Base-by-base conservation (phyloP, 2,329 filamentous ascomycete genomes). In the Xylaria sp. region DNA sequence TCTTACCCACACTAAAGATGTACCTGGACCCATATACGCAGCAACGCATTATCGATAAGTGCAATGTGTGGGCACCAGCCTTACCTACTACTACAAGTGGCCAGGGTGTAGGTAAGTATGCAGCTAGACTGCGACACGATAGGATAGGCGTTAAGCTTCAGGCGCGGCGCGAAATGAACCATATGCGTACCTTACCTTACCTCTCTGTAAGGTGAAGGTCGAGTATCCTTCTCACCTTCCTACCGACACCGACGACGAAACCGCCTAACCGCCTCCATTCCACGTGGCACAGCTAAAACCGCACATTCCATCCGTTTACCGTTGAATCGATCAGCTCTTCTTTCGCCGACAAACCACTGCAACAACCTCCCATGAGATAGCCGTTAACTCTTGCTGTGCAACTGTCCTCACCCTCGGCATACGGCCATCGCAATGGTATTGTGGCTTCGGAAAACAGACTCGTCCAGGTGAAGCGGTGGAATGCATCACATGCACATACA, bases 401-500 rank as follows among this genome's bases (percentile, higher is more conserved):
- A 48, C 44, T 34, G 20, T 32, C 39, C 32, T 63, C 18, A 28
- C 52, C 52, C 51, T 54, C 50, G 55, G 58, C 61, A 32, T n/a
- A 67, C 62, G 37, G 52, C 60, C 62, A 58, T 63, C 70, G 72
- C 65, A 18, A 71, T 73, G 70, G 63, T 54, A 72, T 65, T 64
- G 70, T 67, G 70, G 61, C 63, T 44, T 18, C 18, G 44, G 62
- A 34, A 51, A 28, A 12, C 46, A 50, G 41, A 64, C 37, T 62
- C 71, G 50, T 18, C 66, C 44, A 67, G 66, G 69, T 66, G 68
- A 72, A 71, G 69, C 13, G 72, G 72, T 70, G 69, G 67, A 64
- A 69, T 68, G 61, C 67, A 64, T 63, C 37, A 39, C 34, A 56
- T 12, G 28, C 52, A 34, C 32, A 34, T 32, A 51, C 62, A 73